Conservation (phyloP, 306 rosid genomes). For the Trifolium pratense region DNA sequence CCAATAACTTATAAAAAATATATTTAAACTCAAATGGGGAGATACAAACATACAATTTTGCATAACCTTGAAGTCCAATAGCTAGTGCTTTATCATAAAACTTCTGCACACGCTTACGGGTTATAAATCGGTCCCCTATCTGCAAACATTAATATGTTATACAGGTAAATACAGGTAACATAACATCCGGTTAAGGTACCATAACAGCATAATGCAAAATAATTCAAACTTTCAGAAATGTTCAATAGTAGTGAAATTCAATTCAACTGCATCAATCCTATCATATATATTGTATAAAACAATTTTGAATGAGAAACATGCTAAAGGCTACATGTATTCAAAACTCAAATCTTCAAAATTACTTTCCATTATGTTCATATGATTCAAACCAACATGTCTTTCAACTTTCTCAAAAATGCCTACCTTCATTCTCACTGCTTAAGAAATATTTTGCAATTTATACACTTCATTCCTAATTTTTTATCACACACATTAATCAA, state of each 20-base stretch:
- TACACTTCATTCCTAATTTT: no score
- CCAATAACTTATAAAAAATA: slow-evolving; percentile 23
- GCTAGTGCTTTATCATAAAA: slow-evolving; percentile 89
- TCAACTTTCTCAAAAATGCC: background rate
- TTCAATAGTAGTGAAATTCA: slow-evolving; percentile 28
- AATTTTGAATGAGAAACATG: slow-evolving; percentile 31
- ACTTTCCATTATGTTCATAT: slow-evolving; percentile 8
- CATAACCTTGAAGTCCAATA: slow-evolving; percentile 86
- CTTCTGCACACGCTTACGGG: slow-evolving; percentile 80
- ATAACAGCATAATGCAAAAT: slow-evolving; percentile 30
- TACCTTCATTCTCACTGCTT: background rate
- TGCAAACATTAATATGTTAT: slow-evolving; percentile 46
- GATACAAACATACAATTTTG: slow-evolving; percentile 70
- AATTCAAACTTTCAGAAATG: slow-evolving; percentile 20
- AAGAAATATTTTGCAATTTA: no score
- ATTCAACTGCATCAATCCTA: slow-evolving; percentile 9
- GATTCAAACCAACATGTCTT: slow-evolving; percentile 14
- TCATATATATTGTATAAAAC: slow-evolving; percentile 16
- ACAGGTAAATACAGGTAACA: slow-evolving; percentile 38
- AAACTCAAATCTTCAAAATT: slow-evolving; percentile 11
- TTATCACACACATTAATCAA: slow-evolving; percentile 3
- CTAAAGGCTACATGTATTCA: slow-evolving; percentile 24
- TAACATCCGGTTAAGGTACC: slow-evolving; percentile 33
- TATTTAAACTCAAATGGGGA: slow-evolving; percentile 37
- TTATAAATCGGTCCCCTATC: slow-evolving; percentile 93